Base-by-base conservation (phyloP, 306 rosid genomes). In the Cucurbita argyrosperma region DNA sequence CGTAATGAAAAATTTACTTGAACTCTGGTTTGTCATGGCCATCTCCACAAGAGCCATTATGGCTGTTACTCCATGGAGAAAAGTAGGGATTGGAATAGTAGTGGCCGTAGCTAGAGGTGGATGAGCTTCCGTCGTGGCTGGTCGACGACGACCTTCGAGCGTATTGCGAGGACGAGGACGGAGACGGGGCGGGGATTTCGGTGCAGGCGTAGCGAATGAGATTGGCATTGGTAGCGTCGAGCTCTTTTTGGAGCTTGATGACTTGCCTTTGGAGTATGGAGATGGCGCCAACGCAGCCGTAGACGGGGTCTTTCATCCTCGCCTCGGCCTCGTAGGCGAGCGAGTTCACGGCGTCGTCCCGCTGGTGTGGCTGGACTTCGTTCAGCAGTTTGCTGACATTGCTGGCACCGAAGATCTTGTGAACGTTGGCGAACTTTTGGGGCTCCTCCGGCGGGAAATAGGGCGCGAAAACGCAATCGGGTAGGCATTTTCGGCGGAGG, bases 291-390 rank as follows among this genome's bases (percentile, higher is more conserved):
- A 90, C 96, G 65, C 98, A 92, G 26, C 98, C 98, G 68, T 92
- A 92, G 5, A 92, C 96, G 0, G 98, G 98, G 67, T 92, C 98
- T 55, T 88, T 92, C 45, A 89, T 86, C 70, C 98, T 76, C 1
- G 98, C 98, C 79, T 88, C 98, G 5, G 98, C 98, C 74, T 92
- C 98, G 42, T 92, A 92, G 15, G 98, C 98, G 15, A 92, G 74
- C 40, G 98, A 92, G 70, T 90, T 92, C 40, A 92, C 93, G 0
- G 98, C 87, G 37, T 92, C 98, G 46, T 92, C 96, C 38, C 98
- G 83, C 59, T 88, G 98, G 62, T 88, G 87, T 0, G 98, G 96
- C 12, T 21, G 84, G 7, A 92, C 93, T 67, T 92, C 98, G 2
- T 92, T 86, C 6, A 92, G 88, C 10, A 92, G 84, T 76, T 92